Percentiles rank a stretch among this genome's conserved stretches.
Evolutionary conservation across 2,329 filamentous ascomycete genomes (phyloP).

Genomic region (Aspergillus glaucus): DNA sequence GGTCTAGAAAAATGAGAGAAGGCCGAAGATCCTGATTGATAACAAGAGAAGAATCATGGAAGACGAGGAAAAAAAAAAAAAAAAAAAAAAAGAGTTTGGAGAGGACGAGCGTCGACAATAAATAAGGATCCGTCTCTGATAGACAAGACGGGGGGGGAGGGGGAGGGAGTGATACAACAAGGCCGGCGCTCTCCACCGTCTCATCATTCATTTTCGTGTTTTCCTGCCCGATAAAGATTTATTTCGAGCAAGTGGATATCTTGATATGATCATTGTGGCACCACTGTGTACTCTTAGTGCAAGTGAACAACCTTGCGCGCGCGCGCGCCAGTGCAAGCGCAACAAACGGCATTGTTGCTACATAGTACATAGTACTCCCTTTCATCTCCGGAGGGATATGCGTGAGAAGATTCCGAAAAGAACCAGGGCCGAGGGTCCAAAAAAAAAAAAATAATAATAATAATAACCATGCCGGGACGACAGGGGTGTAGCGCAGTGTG

Average conservation of each 20-base stretch:
- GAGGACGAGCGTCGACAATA: constrained; percentile 2
- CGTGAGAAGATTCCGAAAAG: constrained; percentile 6
- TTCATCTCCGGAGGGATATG: constrained; percentile 18
- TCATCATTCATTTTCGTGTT: neutral
- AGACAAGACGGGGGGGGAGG: neutral
- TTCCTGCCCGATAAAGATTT: constrained; percentile 2
- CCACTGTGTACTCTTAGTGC: constrained; percentile 4
- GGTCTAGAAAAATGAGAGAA: neutral
- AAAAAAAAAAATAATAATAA: constrained; percentile 3
- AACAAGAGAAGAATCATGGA: constrained; percentile 1
- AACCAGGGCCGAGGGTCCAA: constrained; percentile 6
- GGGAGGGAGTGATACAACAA: neutral
- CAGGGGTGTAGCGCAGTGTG: constrained; percentile 13
- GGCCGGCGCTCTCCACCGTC: constrained; percentile 1
- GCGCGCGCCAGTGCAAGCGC: constrained; percentile 4
- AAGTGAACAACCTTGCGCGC: constrained; percentile 7
- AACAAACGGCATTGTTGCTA: constrained; percentile 12
- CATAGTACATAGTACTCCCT: constrained; percentile 7
- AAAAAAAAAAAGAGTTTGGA: constrained; percentile 3
- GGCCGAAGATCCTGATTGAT: neutral
- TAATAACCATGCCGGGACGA: constrained; percentile 13
- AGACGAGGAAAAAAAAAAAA: neutral
- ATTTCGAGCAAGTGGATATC: constrained; percentile 5
- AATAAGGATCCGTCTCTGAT: constrained; percentile 11
- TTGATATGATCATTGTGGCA: constrained; percentile 15